phyloP scores from a whole-genome alignment of 1,139 yeast species.

The Debaryomycetaceae sp. region DNA sequence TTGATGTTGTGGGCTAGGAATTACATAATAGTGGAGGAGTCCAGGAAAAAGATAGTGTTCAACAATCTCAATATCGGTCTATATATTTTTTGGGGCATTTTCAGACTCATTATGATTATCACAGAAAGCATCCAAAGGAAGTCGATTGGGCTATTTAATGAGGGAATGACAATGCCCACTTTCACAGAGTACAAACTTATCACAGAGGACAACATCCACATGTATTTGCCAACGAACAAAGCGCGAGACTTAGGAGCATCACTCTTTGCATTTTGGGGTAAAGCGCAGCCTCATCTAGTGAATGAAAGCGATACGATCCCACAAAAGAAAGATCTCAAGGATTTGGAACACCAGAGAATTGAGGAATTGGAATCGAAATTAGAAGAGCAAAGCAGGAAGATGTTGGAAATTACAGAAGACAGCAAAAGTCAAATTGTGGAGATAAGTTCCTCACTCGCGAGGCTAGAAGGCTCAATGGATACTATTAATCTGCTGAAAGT shows the following conservation, averaged over 20 bases:
- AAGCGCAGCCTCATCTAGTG: not conserved
- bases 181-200: constrained; percentile 8
- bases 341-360: not conserved
- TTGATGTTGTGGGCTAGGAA: constrained; percentile 25
- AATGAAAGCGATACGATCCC: not conserved
- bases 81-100: constrained; percentile 27
- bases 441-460: constrained; percentile 3
- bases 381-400: constrained; percentile 1
- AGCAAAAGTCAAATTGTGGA: constrained; percentile 3
- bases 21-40: constrained; percentile 24
- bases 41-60: constrained; percentile 27
- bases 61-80: constrained; percentile 29
- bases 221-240: constrained; percentile 3
- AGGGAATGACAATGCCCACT: constrained; percentile 2
- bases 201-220: constrained; percentile 9
- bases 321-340: not conserved
- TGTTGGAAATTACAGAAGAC: constrained; percentile 1
- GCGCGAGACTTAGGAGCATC: constrained; percentile 4
- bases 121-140: constrained; percentile 4
- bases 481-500: not conserved
- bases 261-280: constrained; percentile 5
- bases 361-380: constrained; percentile 1
- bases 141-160: not conserved
- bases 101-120: constrained; percentile 13
- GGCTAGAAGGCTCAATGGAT: constrained; percentile 3